Percentiles rank a stretch among this genome's conserved stretches.
Conservation (phyloP, 441 rosid species). For the Arabidopsis lyrata region DNA sequence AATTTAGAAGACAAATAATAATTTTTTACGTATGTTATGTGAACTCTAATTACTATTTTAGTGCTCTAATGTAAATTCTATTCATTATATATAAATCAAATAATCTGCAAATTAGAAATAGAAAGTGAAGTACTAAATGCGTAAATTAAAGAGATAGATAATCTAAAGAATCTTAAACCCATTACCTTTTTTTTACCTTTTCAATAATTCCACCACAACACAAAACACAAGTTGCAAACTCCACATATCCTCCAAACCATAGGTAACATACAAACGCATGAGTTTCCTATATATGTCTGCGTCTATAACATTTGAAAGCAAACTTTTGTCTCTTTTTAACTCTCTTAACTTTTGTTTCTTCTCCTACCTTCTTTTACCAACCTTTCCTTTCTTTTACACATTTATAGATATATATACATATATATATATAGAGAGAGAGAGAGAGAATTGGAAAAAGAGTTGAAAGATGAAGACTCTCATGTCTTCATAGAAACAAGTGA, state of each 20-base stretch:
- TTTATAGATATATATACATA: not conserved
- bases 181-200: constrained; percentile 37
- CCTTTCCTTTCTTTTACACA: constrained; percentile 35
- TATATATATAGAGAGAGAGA: constrained; percentile 3
- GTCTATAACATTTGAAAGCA: constrained; percentile 43
- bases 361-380: constrained; percentile 45
- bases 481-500: constrained; percentile 44
- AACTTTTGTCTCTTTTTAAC: constrained; percentile 49
- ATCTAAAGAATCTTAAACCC: constrained; percentile 41
- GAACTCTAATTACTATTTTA: not conserved
- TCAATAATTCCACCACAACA: constrained; percentile 33
- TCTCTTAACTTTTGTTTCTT: constrained; percentile 36
- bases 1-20: not conserved
- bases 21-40: constrained; percentile 4
- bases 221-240: constrained; percentile 46
- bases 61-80: not conserved
- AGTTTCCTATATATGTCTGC: constrained; percentile 38
- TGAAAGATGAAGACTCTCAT: constrained; percentile 42
- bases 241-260: constrained; percentile 29
- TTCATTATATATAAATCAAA: not conserved
- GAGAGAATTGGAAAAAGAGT: not conserved
- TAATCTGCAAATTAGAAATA: not conserved
- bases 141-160: constrained; percentile 28
- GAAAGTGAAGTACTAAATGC: constrained; percentile 26
- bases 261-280: constrained; percentile 24